Evolutionary conservation across 139 green algal genomes (phyloP).

Genomic region (Tetradesmus obliquus): DNA sequence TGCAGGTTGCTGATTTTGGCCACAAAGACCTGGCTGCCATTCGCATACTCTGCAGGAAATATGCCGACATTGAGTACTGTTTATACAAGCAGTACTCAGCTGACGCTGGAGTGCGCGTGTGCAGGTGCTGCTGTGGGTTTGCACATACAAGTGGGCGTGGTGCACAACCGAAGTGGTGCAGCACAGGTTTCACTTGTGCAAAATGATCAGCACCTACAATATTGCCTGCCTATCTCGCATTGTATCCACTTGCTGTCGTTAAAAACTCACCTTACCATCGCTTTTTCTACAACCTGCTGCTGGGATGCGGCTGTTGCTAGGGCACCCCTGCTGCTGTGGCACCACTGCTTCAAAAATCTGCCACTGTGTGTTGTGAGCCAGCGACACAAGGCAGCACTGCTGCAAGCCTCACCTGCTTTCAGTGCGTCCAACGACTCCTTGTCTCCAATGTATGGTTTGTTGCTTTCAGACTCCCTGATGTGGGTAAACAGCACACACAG

Average conservation of each 20-base stretch:
- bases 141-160: background rate
- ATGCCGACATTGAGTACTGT: background rate
- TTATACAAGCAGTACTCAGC: background rate
- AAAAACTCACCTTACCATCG: too few species aligned
- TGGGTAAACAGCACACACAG: background rate
- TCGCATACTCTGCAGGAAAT: constrained; percentile 67
- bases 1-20: constrained; percentile 77
- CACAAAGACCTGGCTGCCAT: constrained; percentile 77
- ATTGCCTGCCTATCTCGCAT: too few species aligned
- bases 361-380: background rate
- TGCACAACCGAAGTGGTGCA: background rate
- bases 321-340: background rate
- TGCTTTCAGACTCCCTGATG: constrained; percentile 38
- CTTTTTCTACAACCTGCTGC: too few species aligned
- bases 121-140: background rate
- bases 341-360: background rate
- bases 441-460: constrained; percentile 66
- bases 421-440: constrained; percentile 57
- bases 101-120: constrained; percentile 30
- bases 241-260: too few species aligned
- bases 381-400: background rate
- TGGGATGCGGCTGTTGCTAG: too few species aligned
- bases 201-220: background rate
- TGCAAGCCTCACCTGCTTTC: constrained; percentile 48
- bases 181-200: too few species aligned